phyloP scores from a whole-genome alignment of 352 stramenopile species.

The Phytophthora fragariae region DNA sequence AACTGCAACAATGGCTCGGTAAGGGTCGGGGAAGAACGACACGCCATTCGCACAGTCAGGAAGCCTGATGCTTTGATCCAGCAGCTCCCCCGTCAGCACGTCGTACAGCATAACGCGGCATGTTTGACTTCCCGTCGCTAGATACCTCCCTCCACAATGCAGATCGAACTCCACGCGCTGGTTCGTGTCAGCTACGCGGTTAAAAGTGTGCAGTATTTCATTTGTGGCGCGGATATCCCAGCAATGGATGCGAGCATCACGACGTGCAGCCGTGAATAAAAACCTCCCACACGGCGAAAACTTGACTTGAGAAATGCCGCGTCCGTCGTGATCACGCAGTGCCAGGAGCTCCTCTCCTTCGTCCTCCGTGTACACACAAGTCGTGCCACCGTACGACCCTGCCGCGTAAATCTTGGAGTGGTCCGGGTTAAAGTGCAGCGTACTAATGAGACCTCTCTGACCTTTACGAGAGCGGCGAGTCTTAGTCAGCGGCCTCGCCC shows the following conservation, averaged over 20 bases:
- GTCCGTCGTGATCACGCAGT: slow-evolving; percentile 74
- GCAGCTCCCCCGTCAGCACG: slow-evolving; percentile 52
- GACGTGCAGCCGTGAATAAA: slow-evolving; percentile 78
- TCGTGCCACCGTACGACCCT: slow-evolving; percentile 84
- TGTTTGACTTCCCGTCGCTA: slow-evolving; percentile 68
- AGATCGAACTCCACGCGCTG: slow-evolving; percentile 84
- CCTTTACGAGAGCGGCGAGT: slow-evolving; percentile 72
- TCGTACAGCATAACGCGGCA: slow-evolving; percentile 69
- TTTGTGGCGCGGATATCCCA: slow-evolving; percentile 87
- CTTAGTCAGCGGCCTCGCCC: slow-evolving; percentile 59
- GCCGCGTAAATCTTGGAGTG: slow-evolving; percentile 89
- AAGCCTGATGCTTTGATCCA: slow-evolving; percentile 56
- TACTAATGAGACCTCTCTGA: slow-evolving; percentile 81
- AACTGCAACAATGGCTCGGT: slow-evolving; percentile 53
- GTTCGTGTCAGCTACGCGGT: slow-evolving; percentile 71
- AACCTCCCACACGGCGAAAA: slow-evolving; percentile 82
- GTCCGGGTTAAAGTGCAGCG: slow-evolving; percentile 83
- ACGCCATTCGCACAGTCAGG: slow-evolving; percentile 77
- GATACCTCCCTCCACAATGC: slow-evolving; percentile 62
- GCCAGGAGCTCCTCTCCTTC: slow-evolving; percentile 65
- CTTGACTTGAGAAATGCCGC: slow-evolving; percentile 81
- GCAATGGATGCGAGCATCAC: slow-evolving; percentile 77
- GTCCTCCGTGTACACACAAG: slow-evolving; percentile 89
- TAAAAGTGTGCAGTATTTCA: slow-evolving; percentile 70
- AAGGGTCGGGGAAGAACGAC: slow-evolving; percentile 75